Evolutionary conservation across 306 rosid species (phyloP), one percentile per base, ranked within the genome.

Genomic region (Prunus padus): DNA sequence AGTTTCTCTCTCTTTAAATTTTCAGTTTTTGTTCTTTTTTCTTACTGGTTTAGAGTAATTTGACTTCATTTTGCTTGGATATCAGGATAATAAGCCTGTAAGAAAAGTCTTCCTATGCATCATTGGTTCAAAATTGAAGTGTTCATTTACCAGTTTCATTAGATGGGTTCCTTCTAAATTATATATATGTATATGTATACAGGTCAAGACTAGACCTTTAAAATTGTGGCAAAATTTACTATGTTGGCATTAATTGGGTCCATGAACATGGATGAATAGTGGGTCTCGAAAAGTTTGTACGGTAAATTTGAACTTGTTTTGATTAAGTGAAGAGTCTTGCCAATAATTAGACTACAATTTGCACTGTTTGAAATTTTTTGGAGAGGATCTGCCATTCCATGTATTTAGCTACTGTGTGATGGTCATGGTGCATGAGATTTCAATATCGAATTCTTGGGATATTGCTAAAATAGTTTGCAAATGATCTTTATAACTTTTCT

Each of bases 1-100:
- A 49, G 81, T 69, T 37, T 67, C 65, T 64, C 69, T 45, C 78
- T 19, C 65, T 12, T 79, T 18, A 4, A 33, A 46, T 47, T 81
- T 67, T 73, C 20, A 14, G 6, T 60, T 61, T 15, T n/a, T 6
- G 42, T 37, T 37, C 5, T 37, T 37, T 37, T 37, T 37, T 37
- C 42, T 37, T 37, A 5, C 42, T 37, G 42, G 9, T 37, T 37
- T 64, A 28, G 55, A 65, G 65, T 46, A 6, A 59, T 46, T 44
- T 26, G 66, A 23, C 7, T 22, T 71, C 51, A 54, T 54, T 65
- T 71, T 71, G 5, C 10, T 30, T 14, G 14, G 22, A 33, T 59
- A 22, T 26, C 2, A 20, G 26, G 9, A 3, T 46, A 42, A 3
- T 6, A 5, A 5, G 26, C 25, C n/a, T n/a, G 11, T 65, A 65